Conservation (phyloP, 257 asterid genomes). For the Ilex aquifolium region DNA sequence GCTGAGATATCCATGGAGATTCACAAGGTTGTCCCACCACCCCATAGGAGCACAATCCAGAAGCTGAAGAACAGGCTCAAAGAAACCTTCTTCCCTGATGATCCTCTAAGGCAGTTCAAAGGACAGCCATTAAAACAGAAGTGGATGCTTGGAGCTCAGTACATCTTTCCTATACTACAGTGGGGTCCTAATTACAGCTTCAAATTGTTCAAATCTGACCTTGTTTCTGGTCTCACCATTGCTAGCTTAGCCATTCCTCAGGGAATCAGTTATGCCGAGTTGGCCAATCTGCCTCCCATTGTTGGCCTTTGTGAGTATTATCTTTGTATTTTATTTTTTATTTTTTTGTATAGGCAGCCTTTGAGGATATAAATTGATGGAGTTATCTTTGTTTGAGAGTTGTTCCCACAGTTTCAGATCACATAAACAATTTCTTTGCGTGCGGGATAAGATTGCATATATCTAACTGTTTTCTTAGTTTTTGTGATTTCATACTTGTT, state of each 20-base stretch:
- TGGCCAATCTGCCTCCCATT: conserved; percentile 85
- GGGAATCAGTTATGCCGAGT: conserved; percentile 95
- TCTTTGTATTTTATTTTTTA: neutral
- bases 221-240: conserved; percentile 88
- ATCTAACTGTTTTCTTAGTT: no score
- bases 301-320: conserved; percentile 76
- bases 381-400: neutral
- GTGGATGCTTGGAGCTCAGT: conserved; percentile 52
- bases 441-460: no score
- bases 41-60: conserved; percentile 40
- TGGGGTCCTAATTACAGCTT: conserved; percentile 72
- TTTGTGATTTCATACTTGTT: neutral
- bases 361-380: neutral
- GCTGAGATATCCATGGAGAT: conserved; percentile 43
- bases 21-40: conserved; percentile 68
- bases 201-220: conserved; percentile 61
- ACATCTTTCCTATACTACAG: conserved; percentile 63
- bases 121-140: conserved; percentile 39
- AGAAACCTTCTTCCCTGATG: conserved; percentile 82
- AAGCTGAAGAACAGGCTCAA: conserved; percentile 55
- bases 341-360: neutral
- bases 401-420: no score
- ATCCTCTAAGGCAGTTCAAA: conserved; percentile 74
- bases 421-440: no score
- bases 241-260: conserved; percentile 24